Evolutionary conservation across 768 basidiomycete species (phyloP).

Genomic region (Phlebiopsis flavidoalba): DNA sequence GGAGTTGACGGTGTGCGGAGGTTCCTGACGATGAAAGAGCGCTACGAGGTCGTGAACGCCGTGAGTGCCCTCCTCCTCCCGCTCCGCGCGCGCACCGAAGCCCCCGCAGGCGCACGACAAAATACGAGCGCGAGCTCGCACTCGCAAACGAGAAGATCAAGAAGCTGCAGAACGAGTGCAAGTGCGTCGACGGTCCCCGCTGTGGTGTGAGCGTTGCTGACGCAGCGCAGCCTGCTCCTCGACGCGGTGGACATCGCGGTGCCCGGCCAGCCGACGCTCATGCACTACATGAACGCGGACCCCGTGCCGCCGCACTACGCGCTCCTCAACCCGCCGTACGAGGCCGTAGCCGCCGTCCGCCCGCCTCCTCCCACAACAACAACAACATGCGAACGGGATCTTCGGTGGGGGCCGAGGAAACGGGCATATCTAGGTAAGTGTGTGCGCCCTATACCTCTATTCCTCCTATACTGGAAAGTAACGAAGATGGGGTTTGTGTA

Average conservation of each 20-base stretch:
- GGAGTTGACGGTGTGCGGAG: not conserved
- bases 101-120: slow-evolving; percentile 16
- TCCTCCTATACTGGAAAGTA: no score
- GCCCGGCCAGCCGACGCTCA: slow-evolving; percentile 20
- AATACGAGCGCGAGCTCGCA: slow-evolving; percentile 19
- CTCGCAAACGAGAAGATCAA: slow-evolving; percentile 22
- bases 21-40: slow-evolving; percentile 13
- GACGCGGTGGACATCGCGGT: slow-evolving; percentile 27
- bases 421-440: no score
- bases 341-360: no score
- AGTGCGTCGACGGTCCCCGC: slow-evolving; percentile 12
- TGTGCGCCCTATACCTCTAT: no score
- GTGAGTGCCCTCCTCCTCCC: slow-evolving; percentile 6
- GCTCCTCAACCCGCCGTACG: not conserved
- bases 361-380: no score
- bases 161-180: slow-evolving; percentile 25
- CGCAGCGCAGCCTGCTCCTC: slow-evolving; percentile 20
- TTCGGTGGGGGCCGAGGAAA: no score
- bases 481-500: no score
- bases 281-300: slow-evolving; percentile 23
- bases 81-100: not conserved
- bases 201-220: not conserved
- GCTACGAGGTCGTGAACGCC: slow-evolving; percentile 13
- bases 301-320: slow-evolving; percentile 23
- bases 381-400: no score